Evolutionary conservation across 495 filamentous ascomycete genomes (phyloP), one percentile per base, ranked within the genome.

Genomic region (Viridothelium virens): DNA sequence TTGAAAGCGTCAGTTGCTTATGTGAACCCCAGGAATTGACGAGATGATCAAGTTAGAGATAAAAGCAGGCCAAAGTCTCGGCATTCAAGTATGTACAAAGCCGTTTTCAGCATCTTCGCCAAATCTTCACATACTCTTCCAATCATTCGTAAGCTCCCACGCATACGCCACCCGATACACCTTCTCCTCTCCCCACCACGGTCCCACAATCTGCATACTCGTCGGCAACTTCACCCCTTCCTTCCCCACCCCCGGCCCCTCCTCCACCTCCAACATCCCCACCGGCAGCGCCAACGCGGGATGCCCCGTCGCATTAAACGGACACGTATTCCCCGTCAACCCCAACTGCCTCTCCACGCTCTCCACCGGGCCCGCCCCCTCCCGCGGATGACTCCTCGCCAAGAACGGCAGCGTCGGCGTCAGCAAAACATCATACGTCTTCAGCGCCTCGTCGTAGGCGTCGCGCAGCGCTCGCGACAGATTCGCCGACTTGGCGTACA

Each of bases 141-240:
- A 85, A 48, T 83, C 73, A 69, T 75, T 77, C 37, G 71, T 71
- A 46, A 70, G 74, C 71, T 85, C 82, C 83, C 82, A 86, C 1
- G 76, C 79, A 61, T 79, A 78, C 2, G 81, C 82, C 62, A 78
- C 81, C 64, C 74, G 75, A 11, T 83, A 70, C 10, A 83, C 78
- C 66, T 76, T 80, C 44, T 75, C 70, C 63, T 85, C 82, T 18
- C 78, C 76, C 69, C 76, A 84, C 62, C 79, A 77, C 5, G 78
- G 77, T 16, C 83, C 83, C 39, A 84, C 79, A 66, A 86, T 80
- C 73, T 86, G 84, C 79, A 86, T 79, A 3, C 84, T 81, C 3
- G 82, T 81, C 2, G 84, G 84, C 48, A 86, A 67, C 70, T 77
- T 77, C 2, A 70, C 67, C 14, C 41, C 47, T 5, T 6, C 63